Percentiles rank a stretch among this genome's conserved stretches.
Evolutionary conservation across 139 green algal species (phyloP).

Genomic region (Choricystis sp.): DNA sequence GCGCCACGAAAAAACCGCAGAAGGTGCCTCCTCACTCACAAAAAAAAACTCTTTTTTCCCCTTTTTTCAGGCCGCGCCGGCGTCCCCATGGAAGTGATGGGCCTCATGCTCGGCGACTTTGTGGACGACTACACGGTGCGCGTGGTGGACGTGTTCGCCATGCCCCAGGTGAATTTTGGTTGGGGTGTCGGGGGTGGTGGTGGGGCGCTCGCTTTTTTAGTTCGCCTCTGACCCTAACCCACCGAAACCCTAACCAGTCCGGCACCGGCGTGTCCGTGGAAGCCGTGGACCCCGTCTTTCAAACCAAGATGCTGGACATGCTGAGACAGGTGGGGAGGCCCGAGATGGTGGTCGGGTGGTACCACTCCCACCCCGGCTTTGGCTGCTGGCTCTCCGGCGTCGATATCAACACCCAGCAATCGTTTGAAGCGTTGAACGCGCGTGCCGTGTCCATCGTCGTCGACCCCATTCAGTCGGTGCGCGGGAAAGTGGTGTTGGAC

Average conservation of each 20-base stretch:
- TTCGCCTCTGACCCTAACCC: too few species aligned
- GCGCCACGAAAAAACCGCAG: too few species aligned
- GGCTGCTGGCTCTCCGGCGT: conserved; percentile 99
- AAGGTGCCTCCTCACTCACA: too few species aligned
- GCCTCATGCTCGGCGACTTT: conserved; percentile 99
- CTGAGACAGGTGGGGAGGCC: conserved; percentile 94
- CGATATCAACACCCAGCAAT: conserved; percentile 99
- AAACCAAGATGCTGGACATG: conserved; percentile 99
- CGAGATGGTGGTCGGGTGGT: conserved; percentile 99
- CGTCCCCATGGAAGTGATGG: conserved; percentile 99
- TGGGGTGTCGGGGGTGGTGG: too few species aligned
- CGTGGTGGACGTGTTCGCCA: conserved; percentile 98
- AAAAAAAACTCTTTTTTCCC: too few species aligned
- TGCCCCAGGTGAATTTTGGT: too few species aligned
- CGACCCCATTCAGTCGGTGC: conserved; percentile 94
- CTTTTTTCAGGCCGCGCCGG: conserved; percentile 88
- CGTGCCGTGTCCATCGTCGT: conserved; percentile 92
- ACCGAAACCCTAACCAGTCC: too few species aligned
- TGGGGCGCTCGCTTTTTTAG: too few species aligned
- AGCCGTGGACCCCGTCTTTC: conserved; percentile 97
- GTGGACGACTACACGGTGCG: conserved; percentile 98
- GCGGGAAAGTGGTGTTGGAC: conserved; percentile 79
- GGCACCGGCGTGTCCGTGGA: conserved; percentile 95
- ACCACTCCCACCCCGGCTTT: conserved; percentile 97
- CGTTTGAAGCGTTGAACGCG: conserved; percentile 92